These are phyloP conservation scores for Pilasporangium apinafurcum DNA, from an alignment of 352 stramenopile genomes.

Conservation along the genomic window DNA sequence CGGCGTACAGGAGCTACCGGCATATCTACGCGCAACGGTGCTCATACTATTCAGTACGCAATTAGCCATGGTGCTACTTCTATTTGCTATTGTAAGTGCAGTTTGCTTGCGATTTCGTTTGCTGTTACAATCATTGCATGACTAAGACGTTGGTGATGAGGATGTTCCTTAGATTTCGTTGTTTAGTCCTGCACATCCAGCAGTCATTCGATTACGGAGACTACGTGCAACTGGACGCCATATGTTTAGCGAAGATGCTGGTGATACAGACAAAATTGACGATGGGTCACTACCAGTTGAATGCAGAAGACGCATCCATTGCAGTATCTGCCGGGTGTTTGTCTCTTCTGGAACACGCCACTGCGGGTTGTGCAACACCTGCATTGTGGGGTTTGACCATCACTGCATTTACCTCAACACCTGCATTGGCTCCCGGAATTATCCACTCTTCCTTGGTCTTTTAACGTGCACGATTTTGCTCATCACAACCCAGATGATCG, in stretches of 20 bases:
- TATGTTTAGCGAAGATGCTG: background rate
- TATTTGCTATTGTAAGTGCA: conserved; percentile 9
- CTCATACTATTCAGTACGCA: conserved; percentile 38
- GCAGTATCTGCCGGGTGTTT: conserved; percentile 28
- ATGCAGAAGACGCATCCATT: conserved; percentile 18
- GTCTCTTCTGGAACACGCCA: conserved; percentile 55
- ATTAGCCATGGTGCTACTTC: conserved; percentile 15
- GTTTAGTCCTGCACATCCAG: conserved; percentile 31
- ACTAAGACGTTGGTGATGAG: no score
- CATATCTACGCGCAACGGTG: conserved; percentile 21
- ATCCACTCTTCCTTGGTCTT: conserved; percentile 50
- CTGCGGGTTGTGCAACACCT: conserved; percentile 93
- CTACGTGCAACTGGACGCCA: conserved; percentile 4
- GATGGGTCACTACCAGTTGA: no score
- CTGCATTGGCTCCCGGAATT: conserved; percentile 83
- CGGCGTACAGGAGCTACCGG: conserved; percentile 33
- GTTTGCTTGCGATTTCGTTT: background rate
- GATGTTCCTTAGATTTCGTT: conserved; percentile 48
- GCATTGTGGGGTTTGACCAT: conserved; percentile 91
- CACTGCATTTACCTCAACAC: conserved; percentile 95
- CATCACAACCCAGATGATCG: conserved; percentile 40
- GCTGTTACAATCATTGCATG: no score
- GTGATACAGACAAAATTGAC: background rate
- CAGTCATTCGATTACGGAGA: conserved; percentile 6
- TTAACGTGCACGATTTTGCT: conserved; percentile 51